Evolutionary conservation across 2,329 filamentous ascomycete genomes (phyloP), one percentile per base, ranked within the genome.

Genomic region (Phaeosphaeriaceae sp.): DNA sequence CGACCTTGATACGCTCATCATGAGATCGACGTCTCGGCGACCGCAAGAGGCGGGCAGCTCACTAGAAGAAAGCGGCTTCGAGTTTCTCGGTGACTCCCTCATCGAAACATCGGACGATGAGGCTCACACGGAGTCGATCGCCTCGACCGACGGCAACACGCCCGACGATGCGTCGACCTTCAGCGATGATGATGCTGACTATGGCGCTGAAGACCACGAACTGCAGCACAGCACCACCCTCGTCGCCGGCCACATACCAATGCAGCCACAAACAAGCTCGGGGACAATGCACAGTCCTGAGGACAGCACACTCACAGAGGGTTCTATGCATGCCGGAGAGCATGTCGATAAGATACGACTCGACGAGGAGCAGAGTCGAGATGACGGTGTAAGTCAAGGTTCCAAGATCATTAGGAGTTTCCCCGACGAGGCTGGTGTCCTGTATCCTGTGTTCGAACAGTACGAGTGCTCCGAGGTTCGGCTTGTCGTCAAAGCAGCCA

Each of bases 31-130:
- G 25, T 66, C 70, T 4, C 65, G 65, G 45, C 68, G 59, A 13
- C 56, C 54, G 41, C 61, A 75, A 53, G 70, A 72, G 63, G 58
- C 66, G 6, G 58, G 52, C 48, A 70, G 64, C 60, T 66, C 72
- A n/a, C 67, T 76, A 25, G 73, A 76, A 31, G 75, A 76, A 22
- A 78, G 74, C 65, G 66, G 67, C n/a, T 77, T 76, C 63, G 75
- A 76, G 52, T 57, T 67, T 22, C 69, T 77, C 41, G 65, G 67
- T 48, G 73, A 74, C 27, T 69, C 68, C 47, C 54, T 72, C 25
- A 67, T 67, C 60, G 69, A 72, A 25, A 61, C 66, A 9, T 77
- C 76, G 1, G 75, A 77, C 62, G 75, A 78, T 55, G 75, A 77
- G 55, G 73, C 68, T 46, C 71, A 75, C 20, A 78, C 76, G 21